Evolutionary conservation across 352 stramenopile genomes (phyloP).

Genomic region (Pythium phragmiticola): DNA sequence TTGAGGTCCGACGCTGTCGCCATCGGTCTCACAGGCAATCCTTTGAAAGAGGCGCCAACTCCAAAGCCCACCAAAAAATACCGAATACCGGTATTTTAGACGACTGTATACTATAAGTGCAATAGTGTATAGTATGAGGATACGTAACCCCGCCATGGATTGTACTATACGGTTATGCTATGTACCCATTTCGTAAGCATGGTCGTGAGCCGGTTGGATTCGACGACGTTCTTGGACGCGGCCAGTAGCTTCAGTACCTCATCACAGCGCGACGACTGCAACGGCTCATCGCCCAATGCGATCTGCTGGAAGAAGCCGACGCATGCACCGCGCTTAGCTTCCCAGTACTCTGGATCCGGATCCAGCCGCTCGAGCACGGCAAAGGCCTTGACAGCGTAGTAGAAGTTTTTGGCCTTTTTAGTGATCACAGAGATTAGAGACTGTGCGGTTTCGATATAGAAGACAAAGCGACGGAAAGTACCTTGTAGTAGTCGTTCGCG

Average conservation of each 20-base stretch:
- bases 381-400: conserved; percentile 66
- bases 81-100: too few relatives aligned
- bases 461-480: not conserved
- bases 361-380: conserved; percentile 74
- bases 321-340: conserved; percentile 70
- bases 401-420: conserved; percentile 41
- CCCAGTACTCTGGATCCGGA: conserved; percentile 70
- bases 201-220: conserved; percentile 43
- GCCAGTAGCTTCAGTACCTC: conserved; percentile 53
- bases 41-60: conserved; percentile 5
- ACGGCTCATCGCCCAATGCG: conserved; percentile 32
- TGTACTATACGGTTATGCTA: conserved; percentile 1
- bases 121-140: not conserved
- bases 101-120: too few relatives aligned
- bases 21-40: not conserved
- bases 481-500: conserved; percentile 68
- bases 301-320: conserved; percentile 64
- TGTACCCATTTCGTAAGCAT: conserved; percentile 49
- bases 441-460: not conserved
- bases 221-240: conserved; percentile 53
- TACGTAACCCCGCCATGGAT: not conserved
- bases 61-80: not conserved
- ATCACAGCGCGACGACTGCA: conserved; percentile 31
- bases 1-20: conserved; percentile 1
- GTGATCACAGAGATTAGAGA: too few relatives aligned